Base-by-base conservation (phyloP, 2,329 filamentous ascomycete genomes). In the Colletotrichum spaethianum region DNA sequence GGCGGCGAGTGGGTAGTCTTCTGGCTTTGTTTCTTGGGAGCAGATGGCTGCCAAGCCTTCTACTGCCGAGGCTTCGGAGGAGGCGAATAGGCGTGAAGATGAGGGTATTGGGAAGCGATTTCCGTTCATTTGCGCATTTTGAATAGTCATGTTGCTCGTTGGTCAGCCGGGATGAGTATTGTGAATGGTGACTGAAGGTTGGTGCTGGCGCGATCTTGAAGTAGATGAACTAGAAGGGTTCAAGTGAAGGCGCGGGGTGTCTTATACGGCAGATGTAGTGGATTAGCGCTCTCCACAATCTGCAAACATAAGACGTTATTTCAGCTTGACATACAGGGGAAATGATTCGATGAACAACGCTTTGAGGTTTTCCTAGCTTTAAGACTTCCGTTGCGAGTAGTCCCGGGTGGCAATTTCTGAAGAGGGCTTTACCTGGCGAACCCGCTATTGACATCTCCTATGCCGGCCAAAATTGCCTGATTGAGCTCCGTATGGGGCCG, bases 1-100 rank as follows among this genome's bases (percentile, higher is more conserved):
- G 8, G 76, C 76, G 1, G 87, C 84, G 1, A 89, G 82, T 0
- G 88, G 87, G 68, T 90, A 91, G 3, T 80, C 76, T 14, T 78
- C 68, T 31, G 74, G 73, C 6, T 79, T 75, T 9, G 80, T 77
- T 14, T 77, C 82, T 60, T 84, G 82, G 2, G 82, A 83, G 74
- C 84, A 88, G 36, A 88, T 79, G 2, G 76, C 75, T 70, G 82
- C 80, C 75, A 89, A 86, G 2, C 82, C 80, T 4, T 83, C 76
- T 3, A 89, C 74, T 0, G 82, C 82, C 1, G 83, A 81, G 2
- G 80, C 74, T 4, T 78, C 74, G 14, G 78, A 73, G 26, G 70
- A 18, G 1, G 76, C 71, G 60, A 78, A 80, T 0, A 78, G 68
- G 14, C 79, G 78, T 16, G 63, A 12, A 12, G 56, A 26, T 26